phyloP scores from a whole-genome alignment of 1,139 yeast species.

The Saccharomyces hybrid region DNA sequence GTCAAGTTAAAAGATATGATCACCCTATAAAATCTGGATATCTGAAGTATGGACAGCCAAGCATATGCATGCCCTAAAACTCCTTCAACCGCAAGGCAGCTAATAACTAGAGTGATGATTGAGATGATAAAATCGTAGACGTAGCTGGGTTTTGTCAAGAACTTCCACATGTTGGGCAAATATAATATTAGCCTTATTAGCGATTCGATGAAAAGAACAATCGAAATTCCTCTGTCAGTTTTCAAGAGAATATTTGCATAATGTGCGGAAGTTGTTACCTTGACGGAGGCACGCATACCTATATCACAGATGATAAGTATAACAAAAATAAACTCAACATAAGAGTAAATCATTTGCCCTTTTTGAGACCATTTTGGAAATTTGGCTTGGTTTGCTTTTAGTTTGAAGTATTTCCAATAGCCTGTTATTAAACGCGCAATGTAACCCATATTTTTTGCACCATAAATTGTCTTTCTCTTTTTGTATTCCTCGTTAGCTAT shows the following conservation, averaged over 20 bases:
- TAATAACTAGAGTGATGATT: constrained; percentile 48
- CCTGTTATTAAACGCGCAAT: constrained; percentile 15
- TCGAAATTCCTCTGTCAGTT: constrained; percentile 47
- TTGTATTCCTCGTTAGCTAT: constrained; percentile 36
- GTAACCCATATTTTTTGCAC: not conserved
- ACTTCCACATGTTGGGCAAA: constrained; percentile 53
- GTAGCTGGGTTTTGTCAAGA: constrained; percentile 51
- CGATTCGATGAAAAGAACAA: constrained; percentile 51
- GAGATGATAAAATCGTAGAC: constrained; percentile 57
- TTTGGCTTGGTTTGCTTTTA: constrained; percentile 19
- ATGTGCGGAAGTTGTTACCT: constrained; percentile 30
- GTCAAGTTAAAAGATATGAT: constrained; percentile 52
- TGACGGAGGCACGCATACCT: constrained; percentile 43
- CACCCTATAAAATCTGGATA: constrained; percentile 68
- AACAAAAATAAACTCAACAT: constrained; percentile 44
- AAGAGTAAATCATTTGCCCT: constrained; percentile 23
- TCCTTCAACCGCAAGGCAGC: constrained; percentile 45
- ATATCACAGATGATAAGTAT: constrained; percentile 43
- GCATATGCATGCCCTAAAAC: constrained; percentile 52
- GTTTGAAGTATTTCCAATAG: constrained; percentile 23
- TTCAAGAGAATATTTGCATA: constrained; percentile 35
- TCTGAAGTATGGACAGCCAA: constrained; percentile 76
- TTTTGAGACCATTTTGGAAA: constrained; percentile 18
- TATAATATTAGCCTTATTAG: constrained; percentile 49
- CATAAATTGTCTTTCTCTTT: constrained; percentile 25